phyloP scores from a whole-genome alignment of 148 eudicot species.

The Fallopia convolvulus region DNA sequence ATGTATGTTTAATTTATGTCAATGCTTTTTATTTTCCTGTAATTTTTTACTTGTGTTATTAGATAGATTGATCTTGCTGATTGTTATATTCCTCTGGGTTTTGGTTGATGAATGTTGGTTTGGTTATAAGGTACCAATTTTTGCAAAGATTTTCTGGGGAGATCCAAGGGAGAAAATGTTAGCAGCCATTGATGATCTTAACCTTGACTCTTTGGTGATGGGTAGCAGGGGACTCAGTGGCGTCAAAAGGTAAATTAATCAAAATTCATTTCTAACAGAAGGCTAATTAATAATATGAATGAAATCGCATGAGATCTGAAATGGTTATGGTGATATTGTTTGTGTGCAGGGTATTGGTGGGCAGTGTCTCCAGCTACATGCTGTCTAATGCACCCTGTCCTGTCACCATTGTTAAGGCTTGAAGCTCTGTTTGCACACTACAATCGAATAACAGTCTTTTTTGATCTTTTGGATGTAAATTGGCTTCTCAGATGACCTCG shows the following conservation, averaged over 20 bases:
- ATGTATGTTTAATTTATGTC: conserved; percentile 26
- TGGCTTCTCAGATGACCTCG: too few relatives aligned
- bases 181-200: conserved; percentile 55
- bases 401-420: background rate
- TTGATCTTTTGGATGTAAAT: too few relatives aligned
- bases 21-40: background rate
- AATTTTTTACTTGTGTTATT: background rate
- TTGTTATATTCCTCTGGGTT: background rate
- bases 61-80: background rate
- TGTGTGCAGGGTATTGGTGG: background rate
- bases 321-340: too few relatives aligned
- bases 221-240: conserved; percentile 71
- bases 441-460: too few relatives aligned
- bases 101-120: background rate
- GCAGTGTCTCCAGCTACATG: conserved; percentile 6
- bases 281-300: too few relatives aligned
- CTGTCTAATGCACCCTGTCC: background rate
- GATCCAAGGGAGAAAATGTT: conserved; percentile 75
- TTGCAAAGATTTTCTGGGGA: conserved; percentile 74
- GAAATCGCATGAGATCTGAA: too few relatives aligned
- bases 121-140: conserved; percentile 38
- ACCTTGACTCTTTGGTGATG: conserved; percentile 66
- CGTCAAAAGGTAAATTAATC: conserved; percentile 32
- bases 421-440: background rate
- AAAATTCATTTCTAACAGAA: too few relatives aligned